Evolutionary conservation across 2,329 filamentous ascomycete species (phyloP).

Genomic region (Raffaelea deltoideospora): DNA sequence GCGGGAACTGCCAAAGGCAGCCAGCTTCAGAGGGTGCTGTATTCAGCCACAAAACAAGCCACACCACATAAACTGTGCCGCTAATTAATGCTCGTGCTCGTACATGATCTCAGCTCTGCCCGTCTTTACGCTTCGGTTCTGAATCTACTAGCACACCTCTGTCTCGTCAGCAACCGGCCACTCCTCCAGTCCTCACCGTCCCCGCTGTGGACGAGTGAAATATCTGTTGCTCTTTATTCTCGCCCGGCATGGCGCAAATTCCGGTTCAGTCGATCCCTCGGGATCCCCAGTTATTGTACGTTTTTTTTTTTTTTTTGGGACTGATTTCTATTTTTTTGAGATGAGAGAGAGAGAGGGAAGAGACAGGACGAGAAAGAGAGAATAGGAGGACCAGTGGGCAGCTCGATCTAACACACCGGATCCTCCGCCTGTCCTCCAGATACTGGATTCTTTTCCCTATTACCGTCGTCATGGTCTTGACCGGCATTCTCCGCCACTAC

Average conservation of each 20-base stretch:
- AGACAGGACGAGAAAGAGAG: too few relatives aligned
- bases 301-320: constrained; percentile 11
- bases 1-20: too few relatives aligned
- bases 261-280: constrained; percentile 89
- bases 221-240: background rate
- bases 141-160: too few relatives aligned
- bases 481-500: constrained; percentile 91
- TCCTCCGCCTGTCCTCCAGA: too few relatives aligned
- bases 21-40: too few relatives aligned
- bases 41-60: too few relatives aligned
- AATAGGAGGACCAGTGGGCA: too few relatives aligned
- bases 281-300: constrained; percentile 96
- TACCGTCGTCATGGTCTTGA: constrained; percentile 94
- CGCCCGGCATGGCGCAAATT: constrained; percentile 58
- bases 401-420: background rate
- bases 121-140: background rate
- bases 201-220: too few relatives aligned
- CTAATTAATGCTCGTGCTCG: too few relatives aligned
- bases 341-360: too few relatives aligned
- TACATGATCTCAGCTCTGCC: too few relatives aligned
- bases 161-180: background rate
- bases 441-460: constrained; percentile 99
- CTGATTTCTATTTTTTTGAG: background rate
- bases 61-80: too few relatives aligned
- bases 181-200: background rate